Conservation (phyloP, 208 protist genomes). For the Entamoeba invadens region DNA sequence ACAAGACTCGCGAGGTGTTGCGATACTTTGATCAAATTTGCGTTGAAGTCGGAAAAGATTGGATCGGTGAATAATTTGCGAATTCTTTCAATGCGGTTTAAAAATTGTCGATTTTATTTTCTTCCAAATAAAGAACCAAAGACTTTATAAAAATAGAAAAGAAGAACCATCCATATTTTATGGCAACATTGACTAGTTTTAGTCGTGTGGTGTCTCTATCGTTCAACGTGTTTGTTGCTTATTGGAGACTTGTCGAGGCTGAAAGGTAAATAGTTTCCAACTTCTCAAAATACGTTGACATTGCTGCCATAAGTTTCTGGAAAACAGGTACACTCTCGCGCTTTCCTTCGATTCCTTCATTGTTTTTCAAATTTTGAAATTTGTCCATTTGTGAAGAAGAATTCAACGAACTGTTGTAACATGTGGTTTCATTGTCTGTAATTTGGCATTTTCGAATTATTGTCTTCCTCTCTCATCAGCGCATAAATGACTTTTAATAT, state of each 20-base stretch:
- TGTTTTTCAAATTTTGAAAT: no score
- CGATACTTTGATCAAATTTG: neutral
- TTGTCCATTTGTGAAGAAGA: neutral
- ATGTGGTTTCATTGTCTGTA: neutral
- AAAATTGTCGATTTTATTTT: neutral
- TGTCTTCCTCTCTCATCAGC: no score
- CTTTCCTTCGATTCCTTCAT: neutral
- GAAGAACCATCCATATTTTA: neutral
- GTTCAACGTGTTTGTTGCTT: no score
- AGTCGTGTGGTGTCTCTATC: neutral
- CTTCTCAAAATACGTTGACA: neutral
- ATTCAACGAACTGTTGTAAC: neutral
- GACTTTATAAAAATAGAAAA: neutral
- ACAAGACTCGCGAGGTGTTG: neutral
- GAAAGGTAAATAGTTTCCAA: no score
- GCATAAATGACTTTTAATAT: no score
- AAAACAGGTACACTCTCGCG: neutral
- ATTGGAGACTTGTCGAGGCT: no score
- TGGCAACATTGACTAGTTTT: neutral
- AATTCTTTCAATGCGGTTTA: neutral
- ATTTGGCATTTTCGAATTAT: no score
- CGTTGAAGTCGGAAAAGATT: neutral
- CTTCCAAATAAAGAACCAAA: neutral
- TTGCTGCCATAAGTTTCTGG: neutral
- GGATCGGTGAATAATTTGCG: neutral